These are phyloP conservation scores for Ajuga reptans DNA, from an alignment of 305 asterid genomes.

Conservation along the genomic window DNA sequence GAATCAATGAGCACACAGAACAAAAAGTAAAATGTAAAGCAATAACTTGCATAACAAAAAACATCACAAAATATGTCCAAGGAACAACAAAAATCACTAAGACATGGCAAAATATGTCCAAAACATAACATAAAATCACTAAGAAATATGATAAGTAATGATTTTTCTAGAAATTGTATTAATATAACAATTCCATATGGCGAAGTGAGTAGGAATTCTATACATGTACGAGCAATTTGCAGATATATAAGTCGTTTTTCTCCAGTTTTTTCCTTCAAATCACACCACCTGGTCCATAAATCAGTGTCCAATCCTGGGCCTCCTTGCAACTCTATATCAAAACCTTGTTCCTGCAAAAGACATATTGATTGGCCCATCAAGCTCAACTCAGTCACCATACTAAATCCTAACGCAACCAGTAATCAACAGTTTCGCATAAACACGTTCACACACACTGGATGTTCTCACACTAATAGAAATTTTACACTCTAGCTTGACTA, in stretches of 20 bases:
- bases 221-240: constrained; percentile 26
- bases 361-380: constrained; percentile 21
- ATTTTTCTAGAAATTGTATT: constrained; percentile 8
- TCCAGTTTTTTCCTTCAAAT: constrained; percentile 19
- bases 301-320: constrained; percentile 13
- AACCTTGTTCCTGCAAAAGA: constrained; percentile 76
- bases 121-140: constrained; percentile 1
- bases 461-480: background rate
- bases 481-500: background rate
- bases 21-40: background rate
- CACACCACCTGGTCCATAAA: constrained; percentile 25
- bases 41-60: constrained; percentile 17
- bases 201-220: constrained; percentile 16
- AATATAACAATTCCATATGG: constrained; percentile 17
- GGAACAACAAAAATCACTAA: background rate
- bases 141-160: constrained; percentile 9
- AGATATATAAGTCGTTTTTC: constrained; percentile 18
- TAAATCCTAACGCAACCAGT: constrained; percentile 3
- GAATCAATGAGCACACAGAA: constrained; percentile 9
- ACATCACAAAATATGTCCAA: background rate
- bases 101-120: constrained; percentile 1
- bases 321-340: constrained; percentile 49
- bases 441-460: constrained; percentile 1
- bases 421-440: background rate
- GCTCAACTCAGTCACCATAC: constrained; percentile 6